These are phyloP conservation scores for Kalaharituber pfeilii DNA, from an alignment of 2,329 filamentous ascomycete genomes.

Conservation along the genomic window DNA sequence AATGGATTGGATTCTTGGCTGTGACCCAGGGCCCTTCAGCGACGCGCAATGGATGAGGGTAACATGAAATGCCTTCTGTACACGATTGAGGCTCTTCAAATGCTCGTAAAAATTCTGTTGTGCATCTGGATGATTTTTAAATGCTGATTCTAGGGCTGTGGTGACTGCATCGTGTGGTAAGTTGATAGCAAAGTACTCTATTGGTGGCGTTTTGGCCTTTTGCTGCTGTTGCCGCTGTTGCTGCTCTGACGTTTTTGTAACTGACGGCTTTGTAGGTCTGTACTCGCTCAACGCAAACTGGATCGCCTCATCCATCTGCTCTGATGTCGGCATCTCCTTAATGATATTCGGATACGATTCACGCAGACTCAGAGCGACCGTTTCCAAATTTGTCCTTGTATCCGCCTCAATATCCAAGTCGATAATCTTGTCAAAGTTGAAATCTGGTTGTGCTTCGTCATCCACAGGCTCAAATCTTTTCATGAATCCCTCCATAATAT, in stretches of 20 bases:
- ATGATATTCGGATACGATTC: conserved; percentile 63
- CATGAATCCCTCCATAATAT: conserved; percentile 92
- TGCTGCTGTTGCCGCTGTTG: conserved; percentile 18
- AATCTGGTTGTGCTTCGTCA: conserved; percentile 49
- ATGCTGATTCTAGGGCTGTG: conserved; percentile 50
- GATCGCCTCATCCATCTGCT: conserved; percentile 67
- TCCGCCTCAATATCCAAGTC: conserved; percentile 59
- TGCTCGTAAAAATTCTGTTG: conserved; percentile 50
- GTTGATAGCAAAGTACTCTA: conserved; percentile 50
- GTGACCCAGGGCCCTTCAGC: not conserved
- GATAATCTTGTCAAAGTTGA: conserved; percentile 67
- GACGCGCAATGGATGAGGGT: conserved; percentile 72
- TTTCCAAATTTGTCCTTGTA: conserved; percentile 78
- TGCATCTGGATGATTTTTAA: conserved; percentile 37
- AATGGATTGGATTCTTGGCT: not conserved
- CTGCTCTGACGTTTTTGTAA: conserved; percentile 30
- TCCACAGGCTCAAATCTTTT: conserved; percentile 66
- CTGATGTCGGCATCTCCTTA: conserved; percentile 47
- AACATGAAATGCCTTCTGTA: conserved; percentile 81
- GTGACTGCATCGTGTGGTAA: conserved; percentile 37
- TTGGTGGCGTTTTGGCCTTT: conserved; percentile 33
- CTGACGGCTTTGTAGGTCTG: conserved; percentile 37
- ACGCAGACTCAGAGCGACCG: conserved; percentile 52
- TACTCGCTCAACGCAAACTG: conserved; percentile 59
- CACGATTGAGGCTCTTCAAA: conserved; percentile 52